phyloP scores from a whole-genome alignment of 148 eudicot genomes.

The Mesembryanthemum crystallinum region DNA sequence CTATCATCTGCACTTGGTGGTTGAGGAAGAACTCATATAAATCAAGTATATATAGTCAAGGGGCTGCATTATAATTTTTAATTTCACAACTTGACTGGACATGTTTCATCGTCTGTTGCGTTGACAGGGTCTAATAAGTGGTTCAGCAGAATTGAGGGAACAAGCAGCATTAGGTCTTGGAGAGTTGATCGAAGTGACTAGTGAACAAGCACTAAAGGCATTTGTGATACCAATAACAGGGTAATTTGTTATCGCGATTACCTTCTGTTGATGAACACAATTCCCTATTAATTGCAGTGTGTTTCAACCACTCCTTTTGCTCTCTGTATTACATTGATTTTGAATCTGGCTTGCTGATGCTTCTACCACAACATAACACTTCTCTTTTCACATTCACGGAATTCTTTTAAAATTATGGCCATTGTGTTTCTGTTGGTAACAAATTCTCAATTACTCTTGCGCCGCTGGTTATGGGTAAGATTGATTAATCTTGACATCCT shows the following conservation, averaged over 20 bases:
- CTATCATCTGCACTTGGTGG: too few relatives aligned
- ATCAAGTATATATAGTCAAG: neutral
- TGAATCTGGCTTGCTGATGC: neutral
- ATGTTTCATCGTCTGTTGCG: neutral
- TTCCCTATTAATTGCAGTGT: too few relatives aligned
- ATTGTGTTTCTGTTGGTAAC: neutral
- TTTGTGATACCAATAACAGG: conserved; percentile 95
- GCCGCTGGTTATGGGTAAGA: neutral
- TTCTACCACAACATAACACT: neutral
- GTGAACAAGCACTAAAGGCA: conserved; percentile 75
- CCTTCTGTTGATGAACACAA: neutral
- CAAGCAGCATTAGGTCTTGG: conserved; percentile 99
- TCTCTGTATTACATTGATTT: neutral
- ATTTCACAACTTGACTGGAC: neutral
- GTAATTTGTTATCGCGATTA: conserved; percentile 33
- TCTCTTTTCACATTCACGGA: neutral
- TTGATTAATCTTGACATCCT: too few relatives aligned
- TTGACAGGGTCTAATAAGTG: conserved; percentile 80
- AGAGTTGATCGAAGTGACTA: conserved; percentile 92
- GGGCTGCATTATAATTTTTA: neutral
- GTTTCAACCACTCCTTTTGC: too few relatives aligned
- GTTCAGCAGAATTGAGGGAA: conserved; percentile 94
- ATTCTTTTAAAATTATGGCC: neutral
- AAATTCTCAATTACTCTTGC: neutral
- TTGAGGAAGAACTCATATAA: neutral